These are phyloP conservation scores for Cutaneotrichosporon cavernicola DNA, from an alignment of 1,284 basidiomycete species.

Conservation along the genomic window DNA sequence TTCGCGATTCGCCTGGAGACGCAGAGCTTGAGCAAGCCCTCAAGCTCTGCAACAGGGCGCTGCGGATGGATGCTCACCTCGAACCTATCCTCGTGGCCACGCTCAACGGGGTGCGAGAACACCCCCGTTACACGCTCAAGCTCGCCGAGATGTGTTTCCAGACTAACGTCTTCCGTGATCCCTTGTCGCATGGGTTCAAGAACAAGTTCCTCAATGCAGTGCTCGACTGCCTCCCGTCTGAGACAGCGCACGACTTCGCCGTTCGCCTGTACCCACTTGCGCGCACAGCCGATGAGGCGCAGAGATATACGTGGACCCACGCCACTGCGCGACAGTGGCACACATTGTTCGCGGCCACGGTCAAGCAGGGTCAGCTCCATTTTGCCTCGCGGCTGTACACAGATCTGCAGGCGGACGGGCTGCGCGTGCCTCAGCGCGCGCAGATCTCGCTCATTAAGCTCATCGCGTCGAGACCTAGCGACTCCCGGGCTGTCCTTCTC, in stretches of 20 bases:
- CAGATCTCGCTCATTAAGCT: slow-evolving; percentile 33
- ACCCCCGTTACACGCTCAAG: background rate
- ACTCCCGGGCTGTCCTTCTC: slow-evolving; percentile 37
- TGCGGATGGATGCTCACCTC: slow-evolving; percentile 11
- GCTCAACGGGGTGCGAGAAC: background rate
- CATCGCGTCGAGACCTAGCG: slow-evolving; percentile 24
- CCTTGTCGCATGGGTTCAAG: background rate
- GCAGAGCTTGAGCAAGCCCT: slow-evolving; percentile 16
- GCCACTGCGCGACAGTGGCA: slow-evolving; percentile 21
- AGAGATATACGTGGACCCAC: slow-evolving; percentile 9
- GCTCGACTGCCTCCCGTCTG: slow-evolving; percentile 7
- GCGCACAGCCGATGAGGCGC: background rate
- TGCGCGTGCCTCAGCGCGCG: slow-evolving; percentile 21
- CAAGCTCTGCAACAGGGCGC: slow-evolving; percentile 17
- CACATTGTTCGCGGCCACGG: slow-evolving; percentile 25
- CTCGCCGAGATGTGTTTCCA: background rate
- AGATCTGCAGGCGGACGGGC: slow-evolving; percentile 39
- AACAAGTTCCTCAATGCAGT: background rate
- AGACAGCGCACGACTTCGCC: slow-evolving; percentile 27
- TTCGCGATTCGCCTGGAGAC: slow-evolving; percentile 3
- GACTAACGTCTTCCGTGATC: background rate
- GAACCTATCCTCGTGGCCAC: slow-evolving; percentile 7
- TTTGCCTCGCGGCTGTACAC: slow-evolving; percentile 46
- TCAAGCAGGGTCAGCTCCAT: slow-evolving; percentile 26
- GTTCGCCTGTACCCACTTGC: slow-evolving; percentile 26